Conservation (phyloP, 371 early-diverging fungal species). For the Basidiobolus meristosporus region DNA sequence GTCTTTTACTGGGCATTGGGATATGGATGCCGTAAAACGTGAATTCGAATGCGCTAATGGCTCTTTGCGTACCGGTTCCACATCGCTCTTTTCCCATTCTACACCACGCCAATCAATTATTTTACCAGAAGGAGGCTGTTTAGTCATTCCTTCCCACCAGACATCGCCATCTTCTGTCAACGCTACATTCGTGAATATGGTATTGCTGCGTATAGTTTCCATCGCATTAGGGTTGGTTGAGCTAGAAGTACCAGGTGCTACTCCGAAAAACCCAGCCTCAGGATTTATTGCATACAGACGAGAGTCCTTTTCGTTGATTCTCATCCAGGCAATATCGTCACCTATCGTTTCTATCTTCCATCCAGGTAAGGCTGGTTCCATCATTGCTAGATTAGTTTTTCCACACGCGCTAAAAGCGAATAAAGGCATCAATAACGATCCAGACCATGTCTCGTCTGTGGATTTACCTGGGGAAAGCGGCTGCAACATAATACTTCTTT, state of each 20-base stretch:
- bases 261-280: conserved; percentile 24
- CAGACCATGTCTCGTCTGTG: too few relatives aligned
- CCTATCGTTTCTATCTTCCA: conserved; percentile 19
- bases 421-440: too few relatives aligned
- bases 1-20: conserved; percentile 16
- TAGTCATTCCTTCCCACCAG: conserved; percentile 23
- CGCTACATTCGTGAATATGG: conserved; percentile 20
- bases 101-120: conserved; percentile 15
- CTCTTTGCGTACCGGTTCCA: conserved; percentile 3
- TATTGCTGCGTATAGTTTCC: conserved; percentile 10
- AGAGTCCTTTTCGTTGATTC: conserved; percentile 13
- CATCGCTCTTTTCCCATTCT: conserved; percentile 11
- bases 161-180: conserved; percentile 16
- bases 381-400: conserved; percentile 20
- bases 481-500: conserved; percentile 17
- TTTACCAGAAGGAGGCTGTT: conserved; percentile 12
- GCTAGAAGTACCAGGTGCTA: conserved; percentile 18
- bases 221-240: conserved; percentile 19
- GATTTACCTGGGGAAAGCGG: conserved; percentile 15
- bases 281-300: conserved; percentile 19
- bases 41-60: conserved; percentile 19
- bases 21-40: conserved; percentile 13
- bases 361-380: conserved; percentile 16
- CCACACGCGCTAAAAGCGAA: conserved; percentile 14
- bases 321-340: conserved; percentile 20